These are phyloP conservation scores for Penicillium angulare DNA, from an alignment of 495 filamentous ascomycete genomes.

Conservation along the genomic window DNA sequence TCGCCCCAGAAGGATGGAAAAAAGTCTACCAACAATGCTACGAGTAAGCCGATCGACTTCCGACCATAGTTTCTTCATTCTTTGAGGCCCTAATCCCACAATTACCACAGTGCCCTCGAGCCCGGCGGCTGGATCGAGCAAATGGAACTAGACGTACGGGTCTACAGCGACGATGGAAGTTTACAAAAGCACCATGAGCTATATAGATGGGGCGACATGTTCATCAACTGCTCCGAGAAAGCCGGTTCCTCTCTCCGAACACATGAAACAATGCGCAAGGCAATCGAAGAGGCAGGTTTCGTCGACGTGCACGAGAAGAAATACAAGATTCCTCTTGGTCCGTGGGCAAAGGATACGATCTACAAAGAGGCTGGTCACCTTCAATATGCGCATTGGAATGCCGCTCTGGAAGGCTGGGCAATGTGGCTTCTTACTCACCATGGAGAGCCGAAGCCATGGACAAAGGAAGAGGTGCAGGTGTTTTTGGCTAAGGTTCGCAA, in stretches of 20 bases:
- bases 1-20: slow-evolving; percentile 23
- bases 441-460: slow-evolving; percentile 11
- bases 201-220: slow-evolving; percentile 12
- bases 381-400: slow-evolving; percentile 56
- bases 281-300: slow-evolving; percentile 21
- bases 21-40: slow-evolving; percentile 24
- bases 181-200: slow-evolving; percentile 25
- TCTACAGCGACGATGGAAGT: slow-evolving; percentile 42
- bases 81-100: not conserved
- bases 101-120: slow-evolving; percentile 16
- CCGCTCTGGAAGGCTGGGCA: slow-evolving; percentile 16
- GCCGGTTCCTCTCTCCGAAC: slow-evolving; percentile 14
- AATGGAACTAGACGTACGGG: slow-evolving; percentile 42
- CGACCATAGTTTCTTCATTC: not conserved
- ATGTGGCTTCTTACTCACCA: slow-evolving; percentile 17
- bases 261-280: slow-evolving; percentile 15
- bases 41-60: too few species aligned
- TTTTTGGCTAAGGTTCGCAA: slow-evolving; percentile 11
- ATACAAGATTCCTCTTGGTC: slow-evolving; percentile 61
- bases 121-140: slow-evolving; percentile 56
- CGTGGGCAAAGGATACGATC: slow-evolving; percentile 61
- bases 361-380: slow-evolving; percentile 64
- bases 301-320: slow-evolving; percentile 30
- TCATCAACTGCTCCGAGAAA: slow-evolving; percentile 19
- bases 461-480: slow-evolving; percentile 13